A percentile compares a stretch with the other conserved stretches of the same genome.
Conservation (phyloP, 2,329 filamentous ascomycete genomes). For the Xylariaceae sp. region DNA sequence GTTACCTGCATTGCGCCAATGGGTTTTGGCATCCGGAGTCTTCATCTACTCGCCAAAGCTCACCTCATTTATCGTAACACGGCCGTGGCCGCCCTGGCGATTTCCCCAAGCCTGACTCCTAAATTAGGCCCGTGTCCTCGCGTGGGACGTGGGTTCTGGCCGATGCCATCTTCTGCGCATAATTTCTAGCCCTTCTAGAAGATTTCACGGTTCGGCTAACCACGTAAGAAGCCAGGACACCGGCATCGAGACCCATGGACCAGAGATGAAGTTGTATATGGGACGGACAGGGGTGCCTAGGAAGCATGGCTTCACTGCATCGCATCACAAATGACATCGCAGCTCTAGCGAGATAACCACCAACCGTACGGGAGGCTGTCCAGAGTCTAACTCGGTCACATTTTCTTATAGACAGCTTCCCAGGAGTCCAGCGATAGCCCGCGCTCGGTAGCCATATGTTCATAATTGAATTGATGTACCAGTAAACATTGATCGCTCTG, state of each 20-base stretch:
- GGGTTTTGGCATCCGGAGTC: slow-evolving; percentile 18
- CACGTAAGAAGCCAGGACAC: slow-evolving; percentile 18
- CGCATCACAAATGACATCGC: slow-evolving; percentile 2
- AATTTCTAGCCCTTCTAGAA: slow-evolving; percentile 30
- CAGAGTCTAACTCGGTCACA: background rate
- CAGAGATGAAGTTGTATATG: slow-evolving; percentile 7
- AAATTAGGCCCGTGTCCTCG: slow-evolving; percentile 25
- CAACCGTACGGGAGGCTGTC: background rate
- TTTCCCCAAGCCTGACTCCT: slow-evolving; percentile 28
- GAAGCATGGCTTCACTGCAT: slow-evolving; percentile 1
- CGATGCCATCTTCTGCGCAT: slow-evolving; percentile 24
- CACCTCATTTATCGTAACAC: slow-evolving; percentile 30
- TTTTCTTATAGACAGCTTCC: background rate
- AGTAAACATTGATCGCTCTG: background rate
- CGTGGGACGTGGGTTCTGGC: slow-evolving; percentile 23
- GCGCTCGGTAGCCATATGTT: background rate
- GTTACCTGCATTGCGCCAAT: slow-evolving; percentile 30
- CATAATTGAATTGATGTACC: background rate
- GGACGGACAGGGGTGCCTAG: slow-evolving; percentile 1
- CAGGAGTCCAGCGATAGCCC: background rate
- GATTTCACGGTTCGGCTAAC: slow-evolving; percentile 23
- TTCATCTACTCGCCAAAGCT: slow-evolving; percentile 32
- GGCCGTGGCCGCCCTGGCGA: slow-evolving; percentile 22
- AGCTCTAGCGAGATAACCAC: slow-evolving; percentile 10
- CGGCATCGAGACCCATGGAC: slow-evolving; percentile 6